A percentile compares a stretch with the other conserved stretches of the same genome.
Conservation (phyloP, 83 land plant genomes). For the Thuja plicata region DNA sequence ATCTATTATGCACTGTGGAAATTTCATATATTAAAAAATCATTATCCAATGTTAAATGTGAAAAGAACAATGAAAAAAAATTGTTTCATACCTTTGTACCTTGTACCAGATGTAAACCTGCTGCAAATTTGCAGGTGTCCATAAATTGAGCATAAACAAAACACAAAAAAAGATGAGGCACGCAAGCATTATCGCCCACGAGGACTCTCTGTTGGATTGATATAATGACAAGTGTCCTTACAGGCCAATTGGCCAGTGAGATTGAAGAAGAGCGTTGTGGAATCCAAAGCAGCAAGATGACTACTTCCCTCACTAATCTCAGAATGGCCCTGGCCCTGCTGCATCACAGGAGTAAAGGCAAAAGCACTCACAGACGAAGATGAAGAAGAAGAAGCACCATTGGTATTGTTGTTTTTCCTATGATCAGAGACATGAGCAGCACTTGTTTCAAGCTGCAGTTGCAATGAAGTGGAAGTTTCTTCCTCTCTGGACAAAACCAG, state of each 20-base stretch:
- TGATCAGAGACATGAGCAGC: not conserved
- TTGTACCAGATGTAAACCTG: too few species aligned
- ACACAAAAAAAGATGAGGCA: too few species aligned
- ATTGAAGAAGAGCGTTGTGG: slow-evolving; percentile 54
- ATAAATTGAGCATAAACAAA: too few species aligned
- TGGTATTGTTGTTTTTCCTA: too few species aligned
- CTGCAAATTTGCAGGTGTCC: not conserved
- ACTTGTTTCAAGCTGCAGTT: slow-evolving; percentile 2
- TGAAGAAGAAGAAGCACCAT: not conserved
- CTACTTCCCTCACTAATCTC: slow-evolving; percentile 14
- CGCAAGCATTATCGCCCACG: not conserved
- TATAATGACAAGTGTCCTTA: not conserved
- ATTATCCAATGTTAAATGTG: too few species aligned
- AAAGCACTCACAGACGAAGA: not conserved
- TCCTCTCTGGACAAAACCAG: slow-evolving; percentile 68
- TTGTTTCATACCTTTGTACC: not conserved
- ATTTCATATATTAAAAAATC: too few species aligned
- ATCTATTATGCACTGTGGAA: too few species aligned
- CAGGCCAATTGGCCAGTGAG: slow-evolving; percentile 29
- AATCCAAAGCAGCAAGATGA: slow-evolving; percentile 25
- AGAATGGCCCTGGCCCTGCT: slow-evolving; percentile 3
- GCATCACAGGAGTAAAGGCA: not conserved
- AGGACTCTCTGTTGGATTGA: not conserved
- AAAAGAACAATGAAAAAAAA: too few species aligned
- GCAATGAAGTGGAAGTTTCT: slow-evolving; percentile 19